Base-by-base conservation (phyloP, 164 flowering plant species). In the Magnolia sinica region DNA sequence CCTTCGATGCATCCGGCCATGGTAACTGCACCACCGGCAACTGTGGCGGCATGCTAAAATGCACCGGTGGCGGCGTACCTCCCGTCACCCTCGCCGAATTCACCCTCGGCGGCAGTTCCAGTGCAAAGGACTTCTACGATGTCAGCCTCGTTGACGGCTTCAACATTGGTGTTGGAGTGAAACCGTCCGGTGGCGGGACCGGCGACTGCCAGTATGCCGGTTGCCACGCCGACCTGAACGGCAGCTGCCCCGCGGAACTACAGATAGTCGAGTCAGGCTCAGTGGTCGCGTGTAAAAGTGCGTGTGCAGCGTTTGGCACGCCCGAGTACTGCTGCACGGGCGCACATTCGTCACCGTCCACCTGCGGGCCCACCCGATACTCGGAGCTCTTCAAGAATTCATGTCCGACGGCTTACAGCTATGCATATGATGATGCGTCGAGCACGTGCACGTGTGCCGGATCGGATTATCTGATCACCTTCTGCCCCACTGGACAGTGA, bases 131-230 rank as follows among this genome's bases (percentile, higher is more conserved):
- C 82, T 95, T 93, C 83, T 95, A 95, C 81, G 98, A 95, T 81
- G 96, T 95, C 1, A 95, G 98, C 78, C 88, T 95, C 0, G 98
- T 95, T 8, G 98, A 95, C 76, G 98, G 98, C 1, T 95, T 93
- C 88, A 95, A 95, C 31, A 89, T 95, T 0, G 97, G 90, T 0
- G 68, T 95, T 66, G 92, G 92, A 0, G 80, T 95, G 0, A 71
- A 71, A 50, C 79, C 94, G 0, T 37, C 72, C 37, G 45, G 45
- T 37, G 89, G 89, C 18, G 98, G 94, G 3, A 75, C 88, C 13
- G 98, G 98, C 0, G 89, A 89, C 71, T 95, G 98, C 75, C 87
- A 86, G 82, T 89, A 85, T 73, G 98, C 98, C 0, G 98, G 99
- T 0, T 95, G 98, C 79, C 83, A 86, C 0, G 58, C 85, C 3